These are phyloP conservation scores for Dipteronia dyeriana DNA, from an alignment of 345 rosid genomes.

Conservation along the genomic window DNA sequence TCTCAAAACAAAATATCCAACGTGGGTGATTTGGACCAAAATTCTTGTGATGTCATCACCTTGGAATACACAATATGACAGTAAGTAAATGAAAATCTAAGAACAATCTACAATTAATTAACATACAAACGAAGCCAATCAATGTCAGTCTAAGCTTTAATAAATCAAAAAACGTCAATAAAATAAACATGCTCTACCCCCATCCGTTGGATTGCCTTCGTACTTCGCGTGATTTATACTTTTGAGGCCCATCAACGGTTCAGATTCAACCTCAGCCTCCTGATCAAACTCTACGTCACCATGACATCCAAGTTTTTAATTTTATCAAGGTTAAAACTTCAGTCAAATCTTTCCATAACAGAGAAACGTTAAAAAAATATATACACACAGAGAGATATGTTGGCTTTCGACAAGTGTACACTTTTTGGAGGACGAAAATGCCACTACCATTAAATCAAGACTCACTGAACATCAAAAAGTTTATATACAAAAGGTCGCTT, in stretches of 20 bases:
- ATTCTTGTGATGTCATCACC: conserved; percentile 12
- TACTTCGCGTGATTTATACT: background rate
- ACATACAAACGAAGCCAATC: background rate
- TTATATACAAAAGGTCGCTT: background rate
- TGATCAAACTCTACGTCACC: background rate
- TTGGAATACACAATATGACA: background rate
- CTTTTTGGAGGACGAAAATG: background rate
- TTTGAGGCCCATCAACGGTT: conserved; percentile 5
- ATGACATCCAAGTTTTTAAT: background rate
- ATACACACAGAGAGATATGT: background rate
- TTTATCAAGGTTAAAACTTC: background rate
- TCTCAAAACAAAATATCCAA: background rate
- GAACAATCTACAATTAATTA: background rate
- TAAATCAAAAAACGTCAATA: background rate
- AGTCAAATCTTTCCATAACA: conserved; percentile 24
- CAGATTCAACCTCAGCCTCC: background rate
- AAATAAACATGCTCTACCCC: conserved; percentile 11
- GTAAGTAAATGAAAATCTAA: background rate
- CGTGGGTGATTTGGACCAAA: background rate
- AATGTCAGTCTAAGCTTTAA: background rate
- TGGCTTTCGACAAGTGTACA: background rate
- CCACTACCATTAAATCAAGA: conserved; percentile 36
- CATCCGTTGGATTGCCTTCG: conserved; percentile 22
- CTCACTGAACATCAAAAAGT: conserved; percentile 10
- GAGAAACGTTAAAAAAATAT: background rate